A percentile compares a stretch with the other conserved stretches of the same genome.
Conservation (phyloP, 768 basidiomycete species). For the Russula sp. region DNA sequence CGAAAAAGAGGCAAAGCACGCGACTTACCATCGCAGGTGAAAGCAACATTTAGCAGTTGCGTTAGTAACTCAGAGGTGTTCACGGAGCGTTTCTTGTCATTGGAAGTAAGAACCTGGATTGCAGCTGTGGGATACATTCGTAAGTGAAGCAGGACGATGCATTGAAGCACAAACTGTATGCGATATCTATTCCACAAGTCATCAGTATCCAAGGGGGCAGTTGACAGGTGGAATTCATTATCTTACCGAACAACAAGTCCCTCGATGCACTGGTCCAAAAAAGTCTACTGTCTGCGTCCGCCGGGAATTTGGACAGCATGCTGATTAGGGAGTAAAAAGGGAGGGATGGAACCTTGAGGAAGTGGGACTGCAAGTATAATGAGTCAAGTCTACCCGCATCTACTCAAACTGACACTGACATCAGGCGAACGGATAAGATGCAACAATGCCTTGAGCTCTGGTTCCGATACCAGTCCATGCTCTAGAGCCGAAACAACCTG, state of each 20-base stretch:
- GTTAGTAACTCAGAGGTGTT: conserved; percentile 17
- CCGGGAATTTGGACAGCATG: conserved; percentile 71
- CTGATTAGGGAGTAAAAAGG: conserved; percentile 77
- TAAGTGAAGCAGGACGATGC: conserved; percentile 1
- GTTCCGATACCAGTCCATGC: conserved; percentile 58
- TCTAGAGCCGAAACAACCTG: conserved; percentile 55
- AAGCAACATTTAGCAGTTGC: conserved; percentile 17
- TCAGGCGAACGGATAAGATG: conserved; percentile 73
- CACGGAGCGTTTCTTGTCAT: conserved; percentile 13
- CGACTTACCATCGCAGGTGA: conserved; percentile 19
- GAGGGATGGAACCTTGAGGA: conserved; percentile 77
- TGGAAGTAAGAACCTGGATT: conserved; percentile 18
- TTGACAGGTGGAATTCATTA: not conserved
- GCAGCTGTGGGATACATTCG: conserved; percentile 17
- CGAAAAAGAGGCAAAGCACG: not conserved
- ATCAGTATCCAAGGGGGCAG: not conserved
- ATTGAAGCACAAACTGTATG: conserved; percentile 10
- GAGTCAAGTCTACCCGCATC: not conserved
- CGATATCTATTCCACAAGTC: conserved; percentile 13
- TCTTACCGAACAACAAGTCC: conserved; percentile 64
- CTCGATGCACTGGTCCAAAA: conserved; percentile 62
- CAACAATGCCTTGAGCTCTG: conserved; percentile 58
- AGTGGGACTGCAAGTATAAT: conserved; percentile 54
- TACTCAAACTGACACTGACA: conserved; percentile 38
- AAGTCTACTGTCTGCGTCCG: conserved; percentile 66